phyloP scores from a whole-genome alignment of 2,329 filamentous ascomycete species.

The Hypoxylon sp. region DNA sequence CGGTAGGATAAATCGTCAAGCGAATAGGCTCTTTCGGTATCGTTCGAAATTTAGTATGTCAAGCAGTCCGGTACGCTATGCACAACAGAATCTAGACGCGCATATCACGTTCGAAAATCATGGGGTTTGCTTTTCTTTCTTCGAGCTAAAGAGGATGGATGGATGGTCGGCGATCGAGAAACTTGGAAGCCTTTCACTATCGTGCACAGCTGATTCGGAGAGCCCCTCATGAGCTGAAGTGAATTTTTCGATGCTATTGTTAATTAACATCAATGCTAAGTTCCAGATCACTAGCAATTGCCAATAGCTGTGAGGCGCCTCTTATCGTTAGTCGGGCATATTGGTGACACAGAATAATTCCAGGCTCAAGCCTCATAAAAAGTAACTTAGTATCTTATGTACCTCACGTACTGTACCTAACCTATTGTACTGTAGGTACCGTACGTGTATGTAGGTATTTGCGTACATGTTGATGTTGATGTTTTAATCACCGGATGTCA shows the following conservation, averaged over 20 bases:
- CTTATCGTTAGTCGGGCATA: slow-evolving; percentile 1
- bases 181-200: slow-evolving; percentile 11
- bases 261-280: slow-evolving; percentile 9
- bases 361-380: slow-evolving; percentile 9
- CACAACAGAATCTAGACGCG: slow-evolving; percentile 15
- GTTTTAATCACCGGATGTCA: slow-evolving; percentile 22
- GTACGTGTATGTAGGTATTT: slow-evolving; percentile 4
- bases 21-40: slow-evolving; percentile 25
- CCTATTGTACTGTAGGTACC: not conserved
- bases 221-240: slow-evolving; percentile 18
- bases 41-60: slow-evolving; percentile 24
- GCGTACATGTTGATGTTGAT: slow-evolving; percentile 7
- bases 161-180: slow-evolving; percentile 23
- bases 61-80: slow-evolving; percentile 9
- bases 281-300: slow-evolving; percentile 8
- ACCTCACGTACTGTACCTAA: not conserved
- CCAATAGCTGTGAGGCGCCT: slow-evolving; percentile 21
- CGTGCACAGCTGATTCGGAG: slow-evolving; percentile 22
- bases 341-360: slow-evolving; percentile 23
- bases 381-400: too few species aligned
- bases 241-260: slow-evolving; percentile 1
- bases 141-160: slow-evolving; percentile 21
- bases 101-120: slow-evolving; percentile 19
- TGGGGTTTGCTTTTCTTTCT: slow-evolving; percentile 14
- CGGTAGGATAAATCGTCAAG: slow-evolving; percentile 25